Conservation (phyloP, 2,329 filamentous ascomycete genomes). For the Keithomyces neogunnii region DNA sequence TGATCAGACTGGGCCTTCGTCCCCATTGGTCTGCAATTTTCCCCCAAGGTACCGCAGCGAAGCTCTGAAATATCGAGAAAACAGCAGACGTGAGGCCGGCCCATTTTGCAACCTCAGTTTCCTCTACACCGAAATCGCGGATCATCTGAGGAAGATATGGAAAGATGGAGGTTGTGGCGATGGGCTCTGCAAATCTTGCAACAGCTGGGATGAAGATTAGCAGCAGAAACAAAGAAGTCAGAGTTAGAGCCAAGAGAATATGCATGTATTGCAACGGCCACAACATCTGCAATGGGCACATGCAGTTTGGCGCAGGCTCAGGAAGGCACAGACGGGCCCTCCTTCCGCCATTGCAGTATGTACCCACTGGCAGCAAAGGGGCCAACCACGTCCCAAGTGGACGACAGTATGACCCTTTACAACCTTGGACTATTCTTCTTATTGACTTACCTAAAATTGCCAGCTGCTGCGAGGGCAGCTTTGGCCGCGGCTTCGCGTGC, state of each 20-base stretch:
- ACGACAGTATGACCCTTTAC: no score
- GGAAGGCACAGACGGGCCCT: neutral
- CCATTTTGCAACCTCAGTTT: slow-evolving; percentile 70
- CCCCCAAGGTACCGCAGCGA: slow-evolving; percentile 68
- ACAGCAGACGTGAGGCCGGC: slow-evolving; percentile 65
- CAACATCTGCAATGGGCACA: no score
- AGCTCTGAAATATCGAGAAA: slow-evolving; percentile 64
- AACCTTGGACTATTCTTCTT: neutral
- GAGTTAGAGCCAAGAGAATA: neutral
- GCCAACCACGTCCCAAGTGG: no score
- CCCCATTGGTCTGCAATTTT: slow-evolving; percentile 70
- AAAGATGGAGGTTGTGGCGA: slow-evolving; percentile 63
- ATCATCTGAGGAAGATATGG: slow-evolving; percentile 76
- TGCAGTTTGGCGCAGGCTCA: neutral
- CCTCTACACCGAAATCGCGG: slow-evolving; percentile 62
- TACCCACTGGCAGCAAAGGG: no score
- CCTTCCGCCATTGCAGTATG: neutral
- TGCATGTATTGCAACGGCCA: no score
- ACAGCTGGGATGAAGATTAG: slow-evolving; percentile 43
- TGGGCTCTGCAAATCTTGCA: slow-evolving; percentile 70
- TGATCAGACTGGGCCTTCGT: slow-evolving; percentile 72
- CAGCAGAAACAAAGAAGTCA: neutral
- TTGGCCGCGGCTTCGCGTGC: slow-evolving; percentile 30
- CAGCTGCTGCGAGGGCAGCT: slow-evolving; percentile 69
- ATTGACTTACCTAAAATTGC: slow-evolving; percentile 63